These are phyloP conservation scores for Aspergillus novoparasiticus DNA, from an alignment of 2,329 filamentous ascomycete genomes.

Conservation along the genomic window DNA sequence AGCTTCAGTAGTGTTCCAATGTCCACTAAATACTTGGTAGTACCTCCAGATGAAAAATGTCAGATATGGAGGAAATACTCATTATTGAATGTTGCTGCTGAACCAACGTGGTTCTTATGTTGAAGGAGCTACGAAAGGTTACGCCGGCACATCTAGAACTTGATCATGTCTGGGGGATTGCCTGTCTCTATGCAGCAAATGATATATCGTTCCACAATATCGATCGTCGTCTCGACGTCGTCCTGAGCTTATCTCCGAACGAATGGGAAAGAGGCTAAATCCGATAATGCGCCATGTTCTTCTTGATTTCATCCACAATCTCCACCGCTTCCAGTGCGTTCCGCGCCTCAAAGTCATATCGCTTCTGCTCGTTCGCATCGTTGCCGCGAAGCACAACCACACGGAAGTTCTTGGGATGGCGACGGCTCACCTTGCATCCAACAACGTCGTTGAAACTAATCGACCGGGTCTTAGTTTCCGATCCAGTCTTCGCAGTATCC, in stretches of 20 bases:
- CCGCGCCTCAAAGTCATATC: slow-evolving; percentile 67
- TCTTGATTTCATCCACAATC: slow-evolving; percentile 66
- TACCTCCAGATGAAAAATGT: not conserved
- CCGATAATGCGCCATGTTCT: slow-evolving; percentile 54
- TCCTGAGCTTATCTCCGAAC: not conserved
- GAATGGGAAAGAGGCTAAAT: slow-evolving; percentile 26
- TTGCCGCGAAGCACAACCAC: slow-evolving; percentile 63
- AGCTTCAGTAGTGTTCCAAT: not conserved
- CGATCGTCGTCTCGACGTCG: not conserved
- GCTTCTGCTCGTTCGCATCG: slow-evolving; percentile 65
- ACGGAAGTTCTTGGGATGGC: slow-evolving; percentile 65
- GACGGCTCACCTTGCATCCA: slow-evolving; percentile 65
- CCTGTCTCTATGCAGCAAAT: not conserved
- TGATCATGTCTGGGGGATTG: not conserved
- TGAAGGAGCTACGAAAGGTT: not conserved
- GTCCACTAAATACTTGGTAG: not conserved
- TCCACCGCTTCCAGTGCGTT: slow-evolving; percentile 60
- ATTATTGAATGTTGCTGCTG: too few species aligned
- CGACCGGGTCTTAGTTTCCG: slow-evolving; percentile 60
- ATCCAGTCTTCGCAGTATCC: slow-evolving; percentile 56
- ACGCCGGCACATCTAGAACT: not conserved
- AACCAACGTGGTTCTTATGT: too few species aligned
- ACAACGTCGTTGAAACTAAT: slow-evolving; percentile 67
- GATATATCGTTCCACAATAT: not conserved
- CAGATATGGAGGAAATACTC: not conserved